Evolutionary conservation across 2,329 filamentous ascomycete genomes (phyloP), one percentile per base, ranked within the genome.

Genomic region (Herpotrichia juniperi): DNA sequence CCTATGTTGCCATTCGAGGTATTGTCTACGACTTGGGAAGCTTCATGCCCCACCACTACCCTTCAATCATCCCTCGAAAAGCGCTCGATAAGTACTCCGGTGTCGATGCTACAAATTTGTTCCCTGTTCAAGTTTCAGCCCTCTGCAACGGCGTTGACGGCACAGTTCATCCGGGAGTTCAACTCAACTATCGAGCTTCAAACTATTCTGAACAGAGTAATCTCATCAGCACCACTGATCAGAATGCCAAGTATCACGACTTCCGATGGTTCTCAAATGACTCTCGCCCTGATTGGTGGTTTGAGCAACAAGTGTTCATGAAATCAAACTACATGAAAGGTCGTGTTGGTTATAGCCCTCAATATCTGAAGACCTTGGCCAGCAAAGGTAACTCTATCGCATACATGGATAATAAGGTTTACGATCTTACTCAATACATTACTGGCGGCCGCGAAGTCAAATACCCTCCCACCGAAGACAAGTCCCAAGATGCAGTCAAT

Each of bases 121-220:
- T 99, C 77, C 94, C 96, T 0, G 82, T 99, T 1, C 94, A 99
- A 72, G 93, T 99, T 14, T 96, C 89, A 4, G 92, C 93, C 37
- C 82, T 99, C 31, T 99, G 94, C 74, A 84, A 89, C 53, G 94
- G 93, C 52, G 84, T 83, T 26, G 81, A 87, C 58, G 90, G 88
- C 19, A 69, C 86, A 37, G 74, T 89, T 42, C 82, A 91, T 66
- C 83, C 83, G 3, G 82, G 86, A 35, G 90, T 99, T n/a, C 88
- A 89, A 42, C 82, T 99, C 24, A 89, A 93, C 73, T 97, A 93
- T 76, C 87, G 86, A 58, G 85, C 81, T 31, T 86, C 85, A 56
- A 99, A 99, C 73, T 81, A 87, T 48, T 85, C 86, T 12, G 88
- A 87, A 16, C 83, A 85, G 11, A 84, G 87, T 17, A 83, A 78